Evolutionary conservation across 179 eudicot genomes (phyloP), one percentile per base, ranked within the genome.

Genomic region (Beta macrorhiza): DNA sequence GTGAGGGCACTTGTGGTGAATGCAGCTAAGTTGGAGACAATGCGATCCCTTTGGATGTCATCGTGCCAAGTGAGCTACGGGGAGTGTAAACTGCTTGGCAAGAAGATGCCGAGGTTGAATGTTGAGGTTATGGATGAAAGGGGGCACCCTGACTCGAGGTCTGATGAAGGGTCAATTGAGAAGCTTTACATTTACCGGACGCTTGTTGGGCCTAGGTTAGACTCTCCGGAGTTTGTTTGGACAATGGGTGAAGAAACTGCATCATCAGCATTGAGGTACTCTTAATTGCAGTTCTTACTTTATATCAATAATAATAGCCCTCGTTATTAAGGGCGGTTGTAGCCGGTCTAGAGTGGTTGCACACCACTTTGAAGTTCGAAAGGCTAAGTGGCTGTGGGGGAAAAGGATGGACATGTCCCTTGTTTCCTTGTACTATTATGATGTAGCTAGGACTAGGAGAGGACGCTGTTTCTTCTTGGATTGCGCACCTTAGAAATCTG

Each of bases 11-110:
- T 96, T 29, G 65, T 92, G 86, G 90, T 87, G 25, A 96, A 96
- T 82, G 99, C 97, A 71, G 85, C 86, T 3, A 96, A 96, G 93
- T 87, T 96, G 87, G 97, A 92, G 94, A 91, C 98, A 91, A 94
- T 96, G 99, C 98, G 99, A 94, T 96, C 99, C 98, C 99, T 96
- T 96, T 96, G 99, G 99, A 96, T 96, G 98, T 96, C 99, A 76
- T 87, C 96, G 73, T 96, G 99, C 89, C 91, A 72, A 0, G 96
- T 96, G 68, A 94, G 92, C 85, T 94, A 85, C 74, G 92, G 91
- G 80, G 98, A 94, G n/a, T 92, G 99, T 84, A 92, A 89, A 84
- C 84, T 90, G 65, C 93, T 96, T 37, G 94, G 93, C 44, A 88
- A 85, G 90, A 94, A 87, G 90, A 88, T 92, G 91, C 96, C 96